Conservation (phyloP, 345 rosid genomes). For the Lepidium aucheri region DNA sequence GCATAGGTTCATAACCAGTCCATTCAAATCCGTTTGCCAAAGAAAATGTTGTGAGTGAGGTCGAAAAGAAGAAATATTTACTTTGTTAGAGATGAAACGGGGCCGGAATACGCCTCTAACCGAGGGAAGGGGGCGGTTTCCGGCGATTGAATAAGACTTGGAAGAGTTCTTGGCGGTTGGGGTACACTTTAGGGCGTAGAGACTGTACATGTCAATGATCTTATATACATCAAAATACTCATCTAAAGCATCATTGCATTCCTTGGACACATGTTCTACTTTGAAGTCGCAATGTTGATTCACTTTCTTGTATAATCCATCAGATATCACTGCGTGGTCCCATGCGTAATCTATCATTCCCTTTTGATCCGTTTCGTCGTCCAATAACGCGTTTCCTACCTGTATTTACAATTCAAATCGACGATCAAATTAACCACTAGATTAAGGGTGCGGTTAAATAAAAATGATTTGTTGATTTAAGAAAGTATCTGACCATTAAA, state of each 20-base stretch:
- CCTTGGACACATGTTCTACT: neutral
- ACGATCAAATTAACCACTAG: neutral
- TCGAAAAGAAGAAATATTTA: conserved; percentile 2
- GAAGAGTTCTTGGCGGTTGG: conserved; percentile 1
- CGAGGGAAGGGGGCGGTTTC: conserved; percentile 26
- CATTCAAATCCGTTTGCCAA: neutral
- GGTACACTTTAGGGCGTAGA: conserved; percentile 46
- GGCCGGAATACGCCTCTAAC: conserved; percentile 31
- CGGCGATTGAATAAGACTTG: conserved; percentile 6
- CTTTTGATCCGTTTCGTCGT: conserved; percentile 62
- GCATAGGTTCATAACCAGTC: neutral
- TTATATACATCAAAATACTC: conserved; percentile 43
- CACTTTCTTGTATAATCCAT: conserved; percentile 34
- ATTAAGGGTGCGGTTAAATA: neutral
- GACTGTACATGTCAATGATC: conserved; percentile 72
- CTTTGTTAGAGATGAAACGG: conserved; percentile 36
- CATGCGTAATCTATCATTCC: conserved; percentile 85
- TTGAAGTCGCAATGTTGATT: conserved; percentile 51
- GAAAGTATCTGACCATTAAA: conserved; percentile 38
- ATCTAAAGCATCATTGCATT: conserved; percentile 31
- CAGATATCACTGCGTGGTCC: conserved; percentile 84
- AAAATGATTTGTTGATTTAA: neutral
- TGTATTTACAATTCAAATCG: conserved; percentile 19
- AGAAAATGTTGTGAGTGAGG: neutral
- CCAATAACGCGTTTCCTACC: conserved; percentile 73